Evolutionary conservation across 73 alveolate genomes (phyloP).

Genomic region (Paramecium octaurelia): DNA sequence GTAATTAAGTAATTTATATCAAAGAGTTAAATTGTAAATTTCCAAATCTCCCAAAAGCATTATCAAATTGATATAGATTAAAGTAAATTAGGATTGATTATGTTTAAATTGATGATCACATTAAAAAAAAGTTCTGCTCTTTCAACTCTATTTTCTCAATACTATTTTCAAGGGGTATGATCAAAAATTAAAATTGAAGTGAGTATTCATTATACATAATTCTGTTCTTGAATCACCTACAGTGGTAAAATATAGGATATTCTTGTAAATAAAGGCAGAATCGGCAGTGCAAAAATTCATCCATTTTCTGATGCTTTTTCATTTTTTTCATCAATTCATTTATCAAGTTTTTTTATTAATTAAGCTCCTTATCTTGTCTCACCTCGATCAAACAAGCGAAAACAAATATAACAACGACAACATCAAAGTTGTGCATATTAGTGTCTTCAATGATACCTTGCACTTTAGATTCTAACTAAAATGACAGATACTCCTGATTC

Average conservation of each 20-base stretch:
- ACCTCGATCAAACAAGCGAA: no score
- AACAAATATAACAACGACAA: no score
- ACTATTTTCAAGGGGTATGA: slow-evolving; percentile 86
- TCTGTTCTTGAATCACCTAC: slow-evolving; percentile 95
- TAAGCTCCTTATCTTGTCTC: no score
- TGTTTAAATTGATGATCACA: slow-evolving; percentile 73
- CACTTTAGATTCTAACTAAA: slow-evolving; percentile 84
- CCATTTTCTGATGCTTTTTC: no score
- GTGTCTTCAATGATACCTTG: slow-evolving; percentile 85
- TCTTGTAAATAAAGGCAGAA: slow-evolving; percentile 79
- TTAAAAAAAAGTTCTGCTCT: neutral
- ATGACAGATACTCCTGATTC: slow-evolving; percentile 49
- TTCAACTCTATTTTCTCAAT: neutral
- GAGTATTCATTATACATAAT: slow-evolving; percentile 39
- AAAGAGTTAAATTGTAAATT: neutral
- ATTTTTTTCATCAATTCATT: no score
- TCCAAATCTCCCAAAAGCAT: slow-evolving; percentile 83
- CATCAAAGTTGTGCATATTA: slow-evolving; percentile 49
- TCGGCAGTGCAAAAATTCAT: no score
- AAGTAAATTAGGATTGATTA: slow-evolving; percentile 23
- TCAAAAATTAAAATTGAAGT: slow-evolving; percentile 75
- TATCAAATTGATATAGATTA: slow-evolving; percentile 64
- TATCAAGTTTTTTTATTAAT: no score
- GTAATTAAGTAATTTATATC: neutral
- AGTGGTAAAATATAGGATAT: slow-evolving; percentile 81